Conservation (phyloP, 345 rosid genomes). For the Citrus cavaleriei region DNA sequence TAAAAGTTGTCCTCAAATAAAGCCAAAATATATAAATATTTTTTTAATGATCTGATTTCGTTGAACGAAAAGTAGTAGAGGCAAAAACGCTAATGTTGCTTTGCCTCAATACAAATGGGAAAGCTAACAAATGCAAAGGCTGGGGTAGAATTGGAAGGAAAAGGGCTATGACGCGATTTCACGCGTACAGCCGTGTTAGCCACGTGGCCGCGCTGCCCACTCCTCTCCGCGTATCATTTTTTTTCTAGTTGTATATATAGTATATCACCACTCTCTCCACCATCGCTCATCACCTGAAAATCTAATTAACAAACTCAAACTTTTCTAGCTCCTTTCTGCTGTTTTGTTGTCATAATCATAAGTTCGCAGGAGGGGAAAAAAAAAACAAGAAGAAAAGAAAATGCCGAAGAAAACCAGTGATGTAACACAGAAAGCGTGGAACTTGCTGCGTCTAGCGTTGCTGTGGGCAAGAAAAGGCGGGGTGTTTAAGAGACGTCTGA, state of each 20-base stretch:
- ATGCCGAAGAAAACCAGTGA: slow-evolving; percentile 34
- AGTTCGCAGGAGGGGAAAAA: too few species aligned
- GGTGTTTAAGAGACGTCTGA: slow-evolving; percentile 46
- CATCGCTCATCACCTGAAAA: not conserved
- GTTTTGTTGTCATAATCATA: too few species aligned
- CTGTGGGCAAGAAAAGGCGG: slow-evolving; percentile 76
- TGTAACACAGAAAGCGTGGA: slow-evolving; percentile 43
- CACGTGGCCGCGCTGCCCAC: slow-evolving; percentile 14
- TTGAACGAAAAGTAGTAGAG: not conserved
- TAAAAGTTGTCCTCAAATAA: too few species aligned
- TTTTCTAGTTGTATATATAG: not conserved
- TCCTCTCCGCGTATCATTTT: slow-evolving; percentile 16
- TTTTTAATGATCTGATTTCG: too few species aligned
- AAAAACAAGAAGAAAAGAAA: not conserved
- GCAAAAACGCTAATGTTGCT: not conserved
- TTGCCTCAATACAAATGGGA: not conserved
- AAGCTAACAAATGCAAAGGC: not conserved
- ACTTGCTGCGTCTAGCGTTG: slow-evolving; percentile 48
- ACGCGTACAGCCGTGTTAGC: slow-evolving; percentile 28
- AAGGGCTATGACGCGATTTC: not conserved
- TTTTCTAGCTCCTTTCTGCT: too few species aligned
- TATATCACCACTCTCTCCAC: not conserved
- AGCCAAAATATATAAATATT: too few species aligned
- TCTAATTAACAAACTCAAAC: not conserved
- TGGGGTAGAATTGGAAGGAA: slow-evolving; percentile 15